A percentile compares a stretch with the other conserved stretches of the same genome.
phyloP scores from a whole-genome alignment of 1,139 yeast genomes.

The Scheffersomyces cryptocercus region DNA sequence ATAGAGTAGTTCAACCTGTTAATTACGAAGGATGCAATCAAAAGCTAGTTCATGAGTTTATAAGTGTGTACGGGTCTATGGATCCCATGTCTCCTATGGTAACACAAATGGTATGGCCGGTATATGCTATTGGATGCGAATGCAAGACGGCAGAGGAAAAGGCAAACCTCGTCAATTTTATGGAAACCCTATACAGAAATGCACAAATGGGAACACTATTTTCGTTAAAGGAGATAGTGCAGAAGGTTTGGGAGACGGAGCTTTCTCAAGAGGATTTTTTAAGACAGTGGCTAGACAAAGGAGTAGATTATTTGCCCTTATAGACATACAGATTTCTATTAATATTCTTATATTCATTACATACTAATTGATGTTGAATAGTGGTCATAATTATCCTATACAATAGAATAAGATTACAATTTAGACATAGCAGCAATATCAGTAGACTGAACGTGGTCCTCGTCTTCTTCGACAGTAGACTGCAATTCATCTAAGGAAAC shows the following conservation, averaged over 20 bases:
- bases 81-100: slow-evolving; percentile 45
- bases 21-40: slow-evolving; percentile 19
- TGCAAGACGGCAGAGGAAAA: slow-evolving; percentile 33
- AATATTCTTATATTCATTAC: slow-evolving; percentile 76
- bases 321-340: slow-evolving; percentile 31
- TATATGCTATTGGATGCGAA: slow-evolving; percentile 48
- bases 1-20: slow-evolving; percentile 30
- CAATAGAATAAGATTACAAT: slow-evolving; percentile 55
- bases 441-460: slow-evolving; percentile 98
- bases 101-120: slow-evolving; percentile 64
- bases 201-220: slow-evolving; percentile 54
- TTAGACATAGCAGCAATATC: slow-evolving; percentile 98
- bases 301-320: slow-evolving; percentile 50
- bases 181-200: slow-evolving; percentile 42
- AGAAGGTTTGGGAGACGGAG: slow-evolving; percentile 44
- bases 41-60: slow-evolving; percentile 43
- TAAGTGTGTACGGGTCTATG: slow-evolving; percentile 44
- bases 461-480: slow-evolving; percentile 84
- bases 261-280: slow-evolving; percentile 41
- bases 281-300: slow-evolving; percentile 45
- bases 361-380: slow-evolving; percentile 6
- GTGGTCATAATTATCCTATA: slow-evolving; percentile 11
- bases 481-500: slow-evolving; percentile 93
- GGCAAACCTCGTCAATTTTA: slow-evolving; percentile 23
- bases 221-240: slow-evolving; percentile 39